Base-by-base conservation (phyloP, 805 yeast species). In the Candida vaughaniae region DNA sequence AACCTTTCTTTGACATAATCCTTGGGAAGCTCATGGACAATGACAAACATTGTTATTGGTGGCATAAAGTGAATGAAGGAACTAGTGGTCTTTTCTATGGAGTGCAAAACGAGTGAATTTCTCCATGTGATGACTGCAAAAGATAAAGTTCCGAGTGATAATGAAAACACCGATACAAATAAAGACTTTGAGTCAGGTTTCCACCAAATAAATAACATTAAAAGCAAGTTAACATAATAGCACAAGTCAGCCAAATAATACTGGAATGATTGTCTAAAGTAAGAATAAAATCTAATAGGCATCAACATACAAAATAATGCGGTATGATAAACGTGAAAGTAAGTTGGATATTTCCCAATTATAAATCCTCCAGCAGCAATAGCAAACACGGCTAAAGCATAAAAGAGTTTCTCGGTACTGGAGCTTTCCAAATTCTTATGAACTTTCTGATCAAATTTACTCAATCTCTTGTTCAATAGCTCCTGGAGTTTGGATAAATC, bases 81-180 rank as follows among this genome's bases (percentile, higher is more conserved):
- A 15, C 91, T 80, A 2, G 98, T 93, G 11, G 90, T 87, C 59
- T 91, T 91, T 47, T 91, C 99, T 42, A 91, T 75, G 9, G 91
- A 82, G 55, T 91, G 99, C 32, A 91, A 69, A 6, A 91, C 98
- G 38, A 91, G 69, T 5, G 96, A 89, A 58, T 91, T 91, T 49
- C 95, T 73, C 99, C 98, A 91, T 0, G 96, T 86, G 29, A 91
- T 80, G 16, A 91, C 96, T 0, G 97, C 97, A 75, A 87, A 90
- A 5, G 95, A 77, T 38, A 91, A 63, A 0, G 97, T 87, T 1
- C 98, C 99, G 64, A 84, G 80, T 1, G 93, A 75, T 42, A 91
- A 78, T 7, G 96, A 84, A 60, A 86, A 90, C 47, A 95, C 88
- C 2, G 91, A 75, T 11, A 86, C 78, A 62, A 84, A 91, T 16